Base-by-base conservation (phyloP, 2,329 filamentous ascomycete species). In the Colletotrichum viniferum region DNA sequence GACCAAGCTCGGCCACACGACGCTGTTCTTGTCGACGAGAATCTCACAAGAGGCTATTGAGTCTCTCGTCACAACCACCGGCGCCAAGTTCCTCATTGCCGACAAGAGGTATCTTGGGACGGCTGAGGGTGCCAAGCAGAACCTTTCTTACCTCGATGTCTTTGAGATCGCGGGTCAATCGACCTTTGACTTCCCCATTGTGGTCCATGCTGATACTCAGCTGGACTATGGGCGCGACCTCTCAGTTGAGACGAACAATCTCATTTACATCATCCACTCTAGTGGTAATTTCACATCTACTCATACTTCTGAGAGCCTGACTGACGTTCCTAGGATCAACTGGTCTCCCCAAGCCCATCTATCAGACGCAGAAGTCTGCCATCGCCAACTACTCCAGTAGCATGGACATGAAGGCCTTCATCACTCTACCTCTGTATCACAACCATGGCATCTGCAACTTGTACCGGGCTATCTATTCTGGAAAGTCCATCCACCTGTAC, bases 271-370 rank as follows among this genome's bases (percentile, higher is more conserved):
- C 69, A 80, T 85, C 7, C 84, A 85, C 66, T 85, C 84, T 3
- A 82, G 80, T 52, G 82, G 80, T 81, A 71, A 61, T 79, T 75
- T 2, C 0, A 1, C 16, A 68, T 30, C 1, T 5, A 14, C 12
- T 16, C 21, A 8, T 6, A 2, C 1, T 60, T 26, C n/a, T 77
- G 3, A n/a, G 6, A 78, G 26, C 2, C 1, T 4, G 13, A 12
- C 56, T 73, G 2, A 68, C n/a, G 0, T 7, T 34, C 14, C 79
- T 79, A 30, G 91, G 92, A 9, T 91, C 89, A 0, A 92, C 92
- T 0, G 91, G 91, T 0, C 84, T 93, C 0, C 92, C 92, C 0
- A 93, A 93, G 76, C 91, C 91, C 0, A 92, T 93, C 61, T 91
- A 87, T 73, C 88, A 91, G 64, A 90, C 88, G 1, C 90, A 93